Base-by-base conservation (phyloP, 2,329 filamentous ascomycete species). In the Aureobasidium sp. region DNA sequence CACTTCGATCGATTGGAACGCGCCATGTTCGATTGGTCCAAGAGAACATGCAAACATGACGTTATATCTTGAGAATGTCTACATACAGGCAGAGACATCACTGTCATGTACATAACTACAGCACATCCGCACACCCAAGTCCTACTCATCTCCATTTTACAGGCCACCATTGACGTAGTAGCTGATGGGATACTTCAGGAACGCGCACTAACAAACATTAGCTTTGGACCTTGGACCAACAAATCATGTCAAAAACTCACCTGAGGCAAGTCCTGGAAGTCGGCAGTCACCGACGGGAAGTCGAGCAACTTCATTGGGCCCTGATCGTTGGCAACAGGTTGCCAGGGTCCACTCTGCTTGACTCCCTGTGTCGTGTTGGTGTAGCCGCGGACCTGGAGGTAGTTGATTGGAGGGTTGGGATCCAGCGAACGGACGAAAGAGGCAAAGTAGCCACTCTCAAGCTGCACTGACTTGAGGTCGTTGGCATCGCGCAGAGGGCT, bases 211-310 rank as follows among this genome's bases (percentile, higher is more conserved):
- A 12, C 9, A 36, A n/a, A 4, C 14, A 7, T 57, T 29, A 57
- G 53, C 41, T 6, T 12, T 42, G 8, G 3, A 17, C 34, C 17
- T 11, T 14, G 1, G 6, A 34, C 14, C 3, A 6, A 29, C 3
- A 7, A 15, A 41, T 34, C 3, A 20, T 2, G 2, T 39, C 9
- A 2, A 5, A 8, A 44, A 45, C 39, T 57, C 53, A 57, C 53
- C 53, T 84, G 81, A 67, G 76, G 68, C 64, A 77, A 67, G 70
- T 85, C 82, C 31, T 76, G 72, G 64, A 83, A 84, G 0, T 69
- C 66, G 0, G 69, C 72, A 49, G 69, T 70, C 66, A 71, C 66
- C 69, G 79, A 78, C 63, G 82, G 73, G 63, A 79, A 77, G 64
- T 79, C 77, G 64, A 82, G 70, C 55, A 79, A 67, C 62, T 77